These are phyloP conservation scores for Gaertneriomyces sp. DNA, from an alignment of 192 early-diverging fungal species.

Conservation along the genomic window DNA sequence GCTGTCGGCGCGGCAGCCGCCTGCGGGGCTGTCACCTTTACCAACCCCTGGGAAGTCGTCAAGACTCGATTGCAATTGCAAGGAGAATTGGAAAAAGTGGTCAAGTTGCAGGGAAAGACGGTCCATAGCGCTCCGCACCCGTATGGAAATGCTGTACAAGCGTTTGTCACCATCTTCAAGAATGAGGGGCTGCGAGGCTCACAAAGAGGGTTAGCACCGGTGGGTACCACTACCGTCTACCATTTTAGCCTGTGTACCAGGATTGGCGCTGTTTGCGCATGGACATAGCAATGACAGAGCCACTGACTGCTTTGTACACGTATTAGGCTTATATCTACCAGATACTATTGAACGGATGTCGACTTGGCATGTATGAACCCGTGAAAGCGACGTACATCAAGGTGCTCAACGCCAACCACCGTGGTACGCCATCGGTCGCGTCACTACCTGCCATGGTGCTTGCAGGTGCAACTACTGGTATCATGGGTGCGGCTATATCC, in stretches of 20 bases:
- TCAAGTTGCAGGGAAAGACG: not conserved
- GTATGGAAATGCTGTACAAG: slow-evolving; percentile 76
- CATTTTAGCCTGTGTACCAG: not conserved
- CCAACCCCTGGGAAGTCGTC: slow-evolving; percentile 94
- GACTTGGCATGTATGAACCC: slow-evolving; percentile 90
- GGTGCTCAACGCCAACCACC: slow-evolving; percentile 29
- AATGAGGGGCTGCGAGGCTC: slow-evolving; percentile 83
- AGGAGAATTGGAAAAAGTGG: slow-evolving; percentile 63
- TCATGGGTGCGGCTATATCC: slow-evolving; percentile 75
- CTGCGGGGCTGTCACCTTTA: slow-evolving; percentile 89
- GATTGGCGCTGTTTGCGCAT: too few relatives aligned
- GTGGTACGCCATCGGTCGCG: too few relatives aligned
- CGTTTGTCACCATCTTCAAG: slow-evolving; percentile 70
- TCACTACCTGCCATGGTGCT: slow-evolving; percentile 60
- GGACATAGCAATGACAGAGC: too few relatives aligned
- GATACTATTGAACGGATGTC: slow-evolving; percentile 85
- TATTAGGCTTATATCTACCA: slow-evolving; percentile 81
- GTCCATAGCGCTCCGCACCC: slow-evolving; percentile 13
- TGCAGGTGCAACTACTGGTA: slow-evolving; percentile 72
- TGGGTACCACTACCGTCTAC: slow-evolving; percentile 55
- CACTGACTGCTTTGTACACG: slow-evolving; percentile 9
- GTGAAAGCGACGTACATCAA: slow-evolving; percentile 51
- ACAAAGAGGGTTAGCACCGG: slow-evolving; percentile 78
- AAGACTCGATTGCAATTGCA: slow-evolving; percentile 94
- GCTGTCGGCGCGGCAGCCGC: slow-evolving; percentile 78